Base-by-base conservation (phyloP, 352 stramenopile species). In the Phytophthora pistaciae region DNA sequence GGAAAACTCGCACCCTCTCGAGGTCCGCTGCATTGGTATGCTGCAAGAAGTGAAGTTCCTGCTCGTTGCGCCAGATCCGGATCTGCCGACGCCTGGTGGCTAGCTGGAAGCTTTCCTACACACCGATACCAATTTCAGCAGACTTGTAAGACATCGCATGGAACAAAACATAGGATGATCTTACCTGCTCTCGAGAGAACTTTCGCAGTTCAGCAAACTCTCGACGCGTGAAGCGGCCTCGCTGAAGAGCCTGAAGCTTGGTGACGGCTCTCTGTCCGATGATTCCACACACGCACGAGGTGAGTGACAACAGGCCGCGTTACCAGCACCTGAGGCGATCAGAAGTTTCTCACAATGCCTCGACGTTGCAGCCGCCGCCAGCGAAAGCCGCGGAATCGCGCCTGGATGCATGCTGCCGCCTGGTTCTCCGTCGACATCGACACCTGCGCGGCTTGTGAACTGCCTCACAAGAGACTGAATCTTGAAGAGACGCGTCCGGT, bases 1-100 rank as follows among this genome's bases (percentile, higher is more conserved):
- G 85, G 27, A 92, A 86, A 33, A 13, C 54, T 25, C 74, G 75
- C 29, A 94, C 71, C 23, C 46, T 57, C 29, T 90, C 79, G 9
- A 90, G 69, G 40, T 87, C 70, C 21, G 77, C 71, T 31, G 82
- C 67, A 9, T 77, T 87, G 25, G 82, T 92, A 52, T 83, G 72
- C 42, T 88, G 79, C 57, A 94, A 74, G 50, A 93, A 93, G 29
- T 85, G 81, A 14, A 93, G 77, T 25, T 91, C 77, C 46, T 92
- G 82, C 61, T 92, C 82, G 56, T 85, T 78, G n/a, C 75, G 77
- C 80, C 77, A 87, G 31, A 94, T 83, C 21, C 85, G 80, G 23
- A 77, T 63, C 55, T 91, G 75, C 11, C 85, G 68, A 11, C 73
- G 74, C 31, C 83, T 75, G 56, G 76, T 85, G 25, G 84, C 80